Base-by-base conservation (phyloP, 352 stramenopile species). In the Globisporangium splendens region DNA sequence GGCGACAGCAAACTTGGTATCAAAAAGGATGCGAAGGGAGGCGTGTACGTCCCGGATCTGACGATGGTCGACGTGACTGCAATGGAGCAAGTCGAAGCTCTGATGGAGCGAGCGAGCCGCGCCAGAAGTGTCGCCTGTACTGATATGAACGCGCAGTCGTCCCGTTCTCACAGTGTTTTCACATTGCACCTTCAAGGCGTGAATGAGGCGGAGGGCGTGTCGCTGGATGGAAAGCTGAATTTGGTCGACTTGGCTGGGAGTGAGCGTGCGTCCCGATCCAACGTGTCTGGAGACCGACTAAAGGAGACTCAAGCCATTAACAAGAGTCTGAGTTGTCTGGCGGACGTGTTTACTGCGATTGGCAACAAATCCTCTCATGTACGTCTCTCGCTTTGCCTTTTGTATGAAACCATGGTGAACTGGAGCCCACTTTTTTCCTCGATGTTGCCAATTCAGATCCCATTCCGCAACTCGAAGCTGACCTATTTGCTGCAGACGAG, bases 301-400 rank as follows among this genome's bases (percentile, higher is more conserved):
- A 98, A 98, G 67, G 97, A 99, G 66, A 97, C 97, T 3, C 93
- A 98, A 75, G 87, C 93, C 11, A 99, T 99, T 70, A 99, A 99
- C 82, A 99, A 99, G 73, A 99, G 93, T 69, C 80, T 99, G 24
- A 99, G 93, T 73, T 97, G 90, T 28, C 77, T 99, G 2, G 96
- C 93, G n/a, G 96, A 99, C 73, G 97, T 99, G 5, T 99, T 99
- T 69, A 90, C 85, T 51, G 92, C 96, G n/a, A 94, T 99, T 18
- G 83, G 86, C 14, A 98, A 97, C 72, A 98, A 98, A 61, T 91
- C 88, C 15, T 86, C 86, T n/a, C 96, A 99, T 72, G 84, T 93
- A 81, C 63, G 74, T 88, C 31, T 46, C 11, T 24, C 15, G 53
- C 31, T 13, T 41, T 38, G 18, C 13, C 20, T 49, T 35, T 53